Conservation (phyloP, 2,329 filamentous ascomycete genomes). For the Amauroascus verrucosus region DNA sequence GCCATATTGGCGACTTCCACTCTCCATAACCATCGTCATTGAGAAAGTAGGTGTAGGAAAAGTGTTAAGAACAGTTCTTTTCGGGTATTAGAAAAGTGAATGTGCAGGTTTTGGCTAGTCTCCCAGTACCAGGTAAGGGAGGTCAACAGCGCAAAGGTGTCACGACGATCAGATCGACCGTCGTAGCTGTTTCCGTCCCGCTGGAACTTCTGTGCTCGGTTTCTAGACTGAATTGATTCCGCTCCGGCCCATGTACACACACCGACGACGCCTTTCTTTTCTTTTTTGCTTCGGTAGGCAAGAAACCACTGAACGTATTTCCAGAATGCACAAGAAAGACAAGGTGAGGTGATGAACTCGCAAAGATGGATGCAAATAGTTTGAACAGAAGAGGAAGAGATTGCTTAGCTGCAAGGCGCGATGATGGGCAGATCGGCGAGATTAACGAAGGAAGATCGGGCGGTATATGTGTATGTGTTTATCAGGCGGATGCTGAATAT, state of each 20-base stretch:
- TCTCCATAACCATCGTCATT: slow-evolving; percentile 95
- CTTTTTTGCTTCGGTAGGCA: too few relatives aligned
- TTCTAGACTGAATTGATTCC: not conserved
- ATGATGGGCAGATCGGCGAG: slow-evolving; percentile 11
- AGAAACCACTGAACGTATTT: too few relatives aligned
- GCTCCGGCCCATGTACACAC: slow-evolving; percentile 5
- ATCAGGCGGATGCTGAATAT: slow-evolving; percentile 7
- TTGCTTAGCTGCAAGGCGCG: not conserved
- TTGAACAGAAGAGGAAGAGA: not conserved
- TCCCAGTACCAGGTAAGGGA: not conserved
- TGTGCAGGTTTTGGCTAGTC: not conserved
- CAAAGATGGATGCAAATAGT: not conserved
- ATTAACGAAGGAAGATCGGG: slow-evolving; percentile 11
- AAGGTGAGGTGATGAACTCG: too few relatives aligned
- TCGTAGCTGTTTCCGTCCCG: not conserved
- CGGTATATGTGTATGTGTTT: slow-evolving; percentile 7
- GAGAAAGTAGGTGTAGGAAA: slow-evolving; percentile 27
- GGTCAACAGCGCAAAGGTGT: slow-evolving; percentile 5
- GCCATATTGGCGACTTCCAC: slow-evolving; percentile 71
- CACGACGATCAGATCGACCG: slow-evolving; percentile 12
- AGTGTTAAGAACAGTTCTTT: not conserved
- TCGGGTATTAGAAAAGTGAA: not conserved
- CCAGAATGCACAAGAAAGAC: not conserved
- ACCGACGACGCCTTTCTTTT: too few relatives aligned
- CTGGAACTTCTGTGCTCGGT: not conserved